Percentiles rank a stretch among this genome's conserved stretches.
Evolutionary conservation across 2,329 filamentous ascomycete species (phyloP).

Genomic region (Ophiocordyceps robertsii): DNA sequence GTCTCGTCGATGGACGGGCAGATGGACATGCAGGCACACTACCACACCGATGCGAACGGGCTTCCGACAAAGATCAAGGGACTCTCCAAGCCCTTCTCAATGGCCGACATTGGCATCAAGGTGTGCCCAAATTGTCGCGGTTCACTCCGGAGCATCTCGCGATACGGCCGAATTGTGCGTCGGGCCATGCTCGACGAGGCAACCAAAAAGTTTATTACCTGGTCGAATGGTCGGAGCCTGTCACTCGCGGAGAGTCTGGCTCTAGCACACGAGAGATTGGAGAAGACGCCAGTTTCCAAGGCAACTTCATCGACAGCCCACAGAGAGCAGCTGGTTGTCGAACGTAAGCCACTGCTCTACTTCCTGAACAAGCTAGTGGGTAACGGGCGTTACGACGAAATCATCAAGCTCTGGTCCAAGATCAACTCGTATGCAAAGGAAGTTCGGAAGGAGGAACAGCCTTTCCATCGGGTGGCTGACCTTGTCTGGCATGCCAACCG

Average conservation of each 20-base stretch:
- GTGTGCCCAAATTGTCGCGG: slow-evolving; percentile 48
- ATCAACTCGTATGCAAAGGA: slow-evolving; percentile 6
- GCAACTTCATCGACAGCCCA: neutral
- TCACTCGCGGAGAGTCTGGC: slow-evolving; percentile 4
- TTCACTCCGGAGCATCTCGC: slow-evolving; percentile 39
- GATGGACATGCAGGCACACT: slow-evolving; percentile 39
- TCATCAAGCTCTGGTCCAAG: slow-evolving; percentile 3
- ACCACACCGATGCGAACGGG: slow-evolving; percentile 24
- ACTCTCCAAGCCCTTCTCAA: slow-evolving; percentile 32
- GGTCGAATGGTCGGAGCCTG: slow-evolving; percentile 22
- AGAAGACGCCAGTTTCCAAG: neutral
- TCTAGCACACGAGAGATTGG: slow-evolving; percentile 4
- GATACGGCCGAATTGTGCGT: slow-evolving; percentile 50
- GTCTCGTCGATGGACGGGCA: slow-evolving; percentile 45
- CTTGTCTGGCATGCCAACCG: slow-evolving; percentile 26
- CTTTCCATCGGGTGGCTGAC: slow-evolving; percentile 31
- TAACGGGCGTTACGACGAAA: slow-evolving; percentile 2
- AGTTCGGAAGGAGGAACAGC: slow-evolving; percentile 32
- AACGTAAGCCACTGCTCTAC: neutral
- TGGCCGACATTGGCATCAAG: slow-evolving; percentile 27
- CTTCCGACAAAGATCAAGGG: slow-evolving; percentile 19
- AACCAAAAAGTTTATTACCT: slow-evolving; percentile 50
- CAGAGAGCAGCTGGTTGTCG: neutral
- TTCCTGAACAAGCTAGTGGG: slow-evolving; percentile 1
- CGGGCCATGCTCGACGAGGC: slow-evolving; percentile 47